Evolutionary conservation across 768 basidiomycete species (phyloP).

Genomic region (Auriscalpium orientale): DNA sequence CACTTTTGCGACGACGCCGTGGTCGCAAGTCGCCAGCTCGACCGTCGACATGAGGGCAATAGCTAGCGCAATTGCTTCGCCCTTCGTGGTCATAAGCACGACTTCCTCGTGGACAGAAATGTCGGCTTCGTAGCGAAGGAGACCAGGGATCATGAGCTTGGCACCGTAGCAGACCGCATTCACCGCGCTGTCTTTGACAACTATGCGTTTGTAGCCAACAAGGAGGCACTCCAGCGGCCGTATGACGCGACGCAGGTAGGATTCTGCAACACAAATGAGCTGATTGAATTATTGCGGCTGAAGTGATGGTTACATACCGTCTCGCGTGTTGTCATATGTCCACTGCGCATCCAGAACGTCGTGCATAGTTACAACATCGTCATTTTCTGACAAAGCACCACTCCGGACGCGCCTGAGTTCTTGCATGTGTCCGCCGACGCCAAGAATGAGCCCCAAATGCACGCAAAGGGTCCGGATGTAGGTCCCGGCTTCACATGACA

Average conservation of each 20-base stretch:
- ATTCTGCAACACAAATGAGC: constrained; percentile 48
- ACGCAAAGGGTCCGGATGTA: constrained; percentile 96
- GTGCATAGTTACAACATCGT: constrained; percentile 99
- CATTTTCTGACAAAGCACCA: constrained; percentile 95
- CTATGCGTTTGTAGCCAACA: constrained; percentile 95
- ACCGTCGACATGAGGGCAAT: constrained; percentile 98
- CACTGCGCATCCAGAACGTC: constrained; percentile 99
- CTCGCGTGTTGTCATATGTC: constrained; percentile 94
- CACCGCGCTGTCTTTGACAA: constrained; percentile 98
- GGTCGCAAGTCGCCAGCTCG: constrained; percentile 95
- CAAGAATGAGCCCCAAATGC: constrained; percentile 87
- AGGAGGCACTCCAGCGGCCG: constrained; percentile 91
- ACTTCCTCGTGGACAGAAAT: constrained; percentile 94
- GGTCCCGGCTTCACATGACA: constrained; percentile 97
- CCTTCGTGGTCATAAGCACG: constrained; percentile 98
- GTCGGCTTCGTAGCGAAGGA: constrained; percentile 92
- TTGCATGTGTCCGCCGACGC: constrained; percentile 99
- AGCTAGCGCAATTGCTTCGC: constrained; percentile 93
- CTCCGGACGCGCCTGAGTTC: constrained; percentile 90
- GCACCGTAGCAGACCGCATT: constrained; percentile 99
- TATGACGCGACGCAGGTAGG: constrained; percentile 92
- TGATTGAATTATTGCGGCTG: neutral
- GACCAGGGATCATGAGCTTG: constrained; percentile 98
- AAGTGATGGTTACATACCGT: constrained; percentile 49
- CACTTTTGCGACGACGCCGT: constrained; percentile 98